Percentiles rank a stretch among this genome's conserved stretches.
These are phyloP conservation scores for Chrysoporthe cubensis DNA, from an alignment of 2,329 filamentous ascomycete species.

Conservation along the genomic window DNA sequence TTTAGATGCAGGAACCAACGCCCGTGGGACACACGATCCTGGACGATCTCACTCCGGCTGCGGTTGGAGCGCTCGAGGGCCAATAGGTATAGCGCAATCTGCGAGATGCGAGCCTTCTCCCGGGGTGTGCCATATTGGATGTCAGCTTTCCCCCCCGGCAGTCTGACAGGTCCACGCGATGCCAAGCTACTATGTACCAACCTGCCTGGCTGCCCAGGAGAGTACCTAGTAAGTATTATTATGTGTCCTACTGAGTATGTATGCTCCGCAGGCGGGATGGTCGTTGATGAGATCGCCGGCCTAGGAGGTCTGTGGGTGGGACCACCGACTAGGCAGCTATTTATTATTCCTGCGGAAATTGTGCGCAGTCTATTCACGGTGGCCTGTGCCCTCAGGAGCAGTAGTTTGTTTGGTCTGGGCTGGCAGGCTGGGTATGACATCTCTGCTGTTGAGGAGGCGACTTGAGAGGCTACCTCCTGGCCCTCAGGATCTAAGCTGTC, in stretches of 20 bases:
- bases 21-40: background rate
- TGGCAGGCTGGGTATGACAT: too few relatives aligned
- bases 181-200: background rate
- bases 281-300: background rate
- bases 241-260: too few relatives aligned
- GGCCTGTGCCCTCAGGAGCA: too few relatives aligned
- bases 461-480: too few relatives aligned
- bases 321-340: too few relatives aligned
- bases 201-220: background rate
- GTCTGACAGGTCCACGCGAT: background rate
- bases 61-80: slow-evolving; percentile 1
- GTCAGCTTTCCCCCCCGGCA: background rate
- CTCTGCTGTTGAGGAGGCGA: too few relatives aligned
- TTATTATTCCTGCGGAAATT: too few relatives aligned
- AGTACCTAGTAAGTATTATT: too few relatives aligned
- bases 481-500: too few relatives aligned
- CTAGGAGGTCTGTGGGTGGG: too few relatives aligned
- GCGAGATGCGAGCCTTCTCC: background rate
- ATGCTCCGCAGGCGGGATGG: background rate
- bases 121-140: background rate
- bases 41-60: background rate
- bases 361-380: too few relatives aligned
- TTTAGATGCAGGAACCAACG: background rate
- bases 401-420: too few relatives aligned
- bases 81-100: slow-evolving; percentile 12